Percentiles rank a stretch among this genome's conserved stretches.
phyloP scores from a whole-genome alignment of 176 grass and related monocot species.

The Bromus sterilis region DNA sequence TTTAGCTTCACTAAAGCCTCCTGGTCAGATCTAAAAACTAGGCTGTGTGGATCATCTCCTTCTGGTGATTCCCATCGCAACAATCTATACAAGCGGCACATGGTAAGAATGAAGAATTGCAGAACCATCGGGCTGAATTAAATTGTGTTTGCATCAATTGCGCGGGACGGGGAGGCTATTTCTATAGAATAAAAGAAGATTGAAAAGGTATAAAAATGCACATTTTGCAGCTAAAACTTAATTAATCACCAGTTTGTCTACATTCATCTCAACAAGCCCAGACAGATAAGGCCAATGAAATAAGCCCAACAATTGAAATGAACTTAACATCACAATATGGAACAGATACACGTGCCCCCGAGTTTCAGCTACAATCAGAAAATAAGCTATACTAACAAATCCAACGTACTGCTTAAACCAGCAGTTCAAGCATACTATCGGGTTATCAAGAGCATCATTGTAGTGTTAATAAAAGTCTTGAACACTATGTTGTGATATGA shows the following conservation, averaged over 20 bases:
- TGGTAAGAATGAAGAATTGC: background rate
- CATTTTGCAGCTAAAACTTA: background rate
- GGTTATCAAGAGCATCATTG: background rate
- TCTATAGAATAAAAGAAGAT: background rate
- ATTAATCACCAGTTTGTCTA: background rate
- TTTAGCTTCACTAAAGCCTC: constrained; percentile 43
- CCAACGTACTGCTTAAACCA: background rate
- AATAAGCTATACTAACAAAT: background rate
- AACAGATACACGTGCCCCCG: background rate
- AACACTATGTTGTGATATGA: background rate
- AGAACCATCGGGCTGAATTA: background rate
- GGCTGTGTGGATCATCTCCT: constrained; percentile 11
- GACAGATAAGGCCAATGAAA: background rate
- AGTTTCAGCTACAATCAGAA: background rate
- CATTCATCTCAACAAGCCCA: background rate
- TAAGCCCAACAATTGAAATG: background rate
- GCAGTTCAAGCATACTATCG: background rate
- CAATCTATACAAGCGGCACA: constrained; percentile 42
- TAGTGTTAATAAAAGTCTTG: background rate
- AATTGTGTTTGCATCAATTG: background rate
- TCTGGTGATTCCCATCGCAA: constrained; percentile 57
- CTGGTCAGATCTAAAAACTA: constrained; percentile 43
- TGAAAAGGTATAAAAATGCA: background rate
- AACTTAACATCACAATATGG: background rate
- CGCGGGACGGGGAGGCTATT: no score